A percentile compares a stretch with the other conserved stretches of the same genome.
Evolutionary conservation across 768 basidiomycete genomes (phyloP).

Genomic region (Rubroboletus satanas): DNA sequence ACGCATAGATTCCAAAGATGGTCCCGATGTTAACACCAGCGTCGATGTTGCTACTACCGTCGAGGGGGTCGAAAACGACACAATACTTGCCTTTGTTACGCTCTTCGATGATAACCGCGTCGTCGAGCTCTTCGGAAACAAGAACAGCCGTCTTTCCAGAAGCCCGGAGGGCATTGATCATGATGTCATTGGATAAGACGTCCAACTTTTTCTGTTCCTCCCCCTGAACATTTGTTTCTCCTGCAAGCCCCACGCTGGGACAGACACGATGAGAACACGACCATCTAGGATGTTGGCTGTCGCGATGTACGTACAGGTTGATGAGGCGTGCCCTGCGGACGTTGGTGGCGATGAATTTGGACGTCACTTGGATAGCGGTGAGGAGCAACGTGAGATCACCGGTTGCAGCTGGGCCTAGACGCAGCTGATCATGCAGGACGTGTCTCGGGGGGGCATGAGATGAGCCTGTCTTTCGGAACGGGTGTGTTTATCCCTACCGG

Average conservation of each 20-base stretch:
- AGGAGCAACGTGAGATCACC: constrained; percentile 94
- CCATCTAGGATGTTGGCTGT: not conserved
- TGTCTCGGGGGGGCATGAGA: constrained; percentile 48
- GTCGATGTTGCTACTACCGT: constrained; percentile 96
- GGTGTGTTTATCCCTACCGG: constrained; percentile 47
- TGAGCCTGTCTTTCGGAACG: not conserved
- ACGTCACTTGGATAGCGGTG: constrained; percentile 92
- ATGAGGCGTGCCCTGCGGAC: constrained; percentile 96
- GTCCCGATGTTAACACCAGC: constrained; percentile 98
- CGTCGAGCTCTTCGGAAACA: constrained; percentile 92
- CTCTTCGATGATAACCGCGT: constrained; percentile 87
- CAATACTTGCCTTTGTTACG: constrained; percentile 84
- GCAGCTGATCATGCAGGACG: constrained; percentile 82
- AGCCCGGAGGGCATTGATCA: constrained; percentile 94
- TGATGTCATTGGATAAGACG: constrained; percentile 97
- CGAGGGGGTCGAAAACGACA: constrained; percentile 97
- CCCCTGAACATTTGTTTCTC: constrained; percentile 94
- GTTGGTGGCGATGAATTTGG: constrained; percentile 97
- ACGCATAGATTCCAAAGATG: constrained; percentile 94
- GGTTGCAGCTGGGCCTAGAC: constrained; percentile 76
- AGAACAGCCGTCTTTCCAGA: constrained; percentile 97
- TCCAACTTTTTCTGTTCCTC: constrained; percentile 99
- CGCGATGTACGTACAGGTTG: constrained; percentile 69
- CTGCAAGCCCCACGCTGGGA: constrained; percentile 88
- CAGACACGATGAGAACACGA: not conserved